Base-by-base conservation (phyloP, 352 stramenopile genomes). In the Labyrinthula sp. region DNA sequence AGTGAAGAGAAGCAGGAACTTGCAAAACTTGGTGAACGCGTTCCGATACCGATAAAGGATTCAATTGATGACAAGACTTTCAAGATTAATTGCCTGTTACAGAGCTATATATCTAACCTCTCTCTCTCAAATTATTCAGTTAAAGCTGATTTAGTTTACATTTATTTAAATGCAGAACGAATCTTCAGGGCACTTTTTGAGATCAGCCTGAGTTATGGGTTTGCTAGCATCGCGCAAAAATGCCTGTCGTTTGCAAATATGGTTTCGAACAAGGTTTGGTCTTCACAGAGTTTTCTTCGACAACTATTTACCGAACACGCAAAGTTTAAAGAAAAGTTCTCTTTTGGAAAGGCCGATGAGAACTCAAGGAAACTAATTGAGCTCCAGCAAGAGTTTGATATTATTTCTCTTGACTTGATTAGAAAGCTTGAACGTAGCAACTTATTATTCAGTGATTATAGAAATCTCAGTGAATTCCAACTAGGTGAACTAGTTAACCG, bases 151-250 rank as follows among this genome's bases (percentile, higher is more conserved):
- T 97, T 98, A 85, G 78, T 79, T 1, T 94, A 95, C 61, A 92
- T 99, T 52, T 85, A 95, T 57, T 89, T 59, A 38, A 95, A 79
- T 3, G 89, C 89, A 9, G 83, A 79, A 0, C 78, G 91, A 65
- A 92, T 99, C 55, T 93, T 96, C 71, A 72, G 91, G 18, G 87
- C 85, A 17, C 48, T 99, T 12, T 98, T 98, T 55, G 91, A 99
- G 23, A 63, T 99, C 46, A 89, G 84, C 30, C 66, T 98, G 30
- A 83, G 79, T 47, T 69, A 87, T 61, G 61, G 74, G 5, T 99
- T 89, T 89, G 80, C 88, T 0, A 71, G 73, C 2, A 63, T 97
- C 5, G 73, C 87, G 0, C 84, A 94, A 54, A 73, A 88, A 22
- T 86, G 88, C 49, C 67, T 99, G 20, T 82, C 72, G 38, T 87